phyloP scores from a whole-genome alignment of 352 stramenopile species.

The Vaucheria bursata region DNA sequence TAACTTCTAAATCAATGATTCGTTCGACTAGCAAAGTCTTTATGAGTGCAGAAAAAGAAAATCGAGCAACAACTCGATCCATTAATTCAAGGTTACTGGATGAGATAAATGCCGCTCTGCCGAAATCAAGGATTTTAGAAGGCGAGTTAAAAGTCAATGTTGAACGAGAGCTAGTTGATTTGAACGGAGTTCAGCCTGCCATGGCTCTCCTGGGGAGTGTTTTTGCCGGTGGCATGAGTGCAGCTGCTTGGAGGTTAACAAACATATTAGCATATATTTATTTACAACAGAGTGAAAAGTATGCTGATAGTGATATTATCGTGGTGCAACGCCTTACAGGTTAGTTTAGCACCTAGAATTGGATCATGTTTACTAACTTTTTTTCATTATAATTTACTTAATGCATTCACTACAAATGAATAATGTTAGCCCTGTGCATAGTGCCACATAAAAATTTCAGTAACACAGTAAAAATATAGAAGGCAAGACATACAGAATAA shows the following conservation, averaged over 20 bases:
- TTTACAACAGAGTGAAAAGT: conserved; percentile 6
- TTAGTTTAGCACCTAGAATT: too few species aligned
- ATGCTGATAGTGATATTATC: neutral
- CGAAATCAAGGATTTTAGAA: neutral
- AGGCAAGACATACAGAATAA: too few species aligned
- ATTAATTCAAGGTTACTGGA: conserved; percentile 9
- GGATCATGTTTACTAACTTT: too few species aligned
- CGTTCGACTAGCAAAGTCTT: too few species aligned
- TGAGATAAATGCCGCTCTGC: neutral
- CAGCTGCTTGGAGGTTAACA: neutral
- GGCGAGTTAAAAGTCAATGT: neutral
- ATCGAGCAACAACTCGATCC: neutral
- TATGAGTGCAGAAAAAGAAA: too few species aligned
- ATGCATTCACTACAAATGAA: too few species aligned
- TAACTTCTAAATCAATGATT: too few species aligned
- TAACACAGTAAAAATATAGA: too few species aligned
- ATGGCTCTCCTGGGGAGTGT: neutral
- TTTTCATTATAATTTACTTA: too few species aligned
- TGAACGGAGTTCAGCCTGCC: neutral
- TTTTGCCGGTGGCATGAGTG: neutral
- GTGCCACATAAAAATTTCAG: too few species aligned
- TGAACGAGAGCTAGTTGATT: neutral
- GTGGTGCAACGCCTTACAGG: neutral
- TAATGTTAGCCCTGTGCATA: too few species aligned
- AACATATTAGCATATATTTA: neutral